phyloP scores from a whole-genome alignment of 306 rosid species.

The Dalbergia cochinchinensis region DNA sequence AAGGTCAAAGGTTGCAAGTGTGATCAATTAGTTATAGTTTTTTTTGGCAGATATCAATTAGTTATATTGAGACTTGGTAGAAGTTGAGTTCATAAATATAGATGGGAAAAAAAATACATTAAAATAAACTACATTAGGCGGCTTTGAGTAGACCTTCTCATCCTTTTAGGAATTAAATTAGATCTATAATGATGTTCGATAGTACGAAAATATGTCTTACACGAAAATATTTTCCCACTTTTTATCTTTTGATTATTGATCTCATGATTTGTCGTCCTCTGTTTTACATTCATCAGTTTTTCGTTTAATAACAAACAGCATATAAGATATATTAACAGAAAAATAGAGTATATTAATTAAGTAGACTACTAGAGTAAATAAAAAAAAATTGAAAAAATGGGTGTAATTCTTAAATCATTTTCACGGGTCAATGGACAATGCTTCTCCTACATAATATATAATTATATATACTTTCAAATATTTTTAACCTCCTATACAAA shows the following conservation, averaged over 20 bases:
- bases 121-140: neutral
- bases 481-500: neutral
- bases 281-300: too few relatives aligned
- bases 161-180: neutral
- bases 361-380: neutral
- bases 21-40: too few relatives aligned
- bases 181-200: too few relatives aligned
- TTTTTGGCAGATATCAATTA: too few relatives aligned
- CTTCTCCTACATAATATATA: neutral
- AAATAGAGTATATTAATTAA: neutral
- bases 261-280: too few relatives aligned
- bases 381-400: neutral
- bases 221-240: too few relatives aligned
- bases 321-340: neutral
- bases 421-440: neutral
- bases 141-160: neutral
- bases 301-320: too few relatives aligned
- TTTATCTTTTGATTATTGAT: too few relatives aligned
- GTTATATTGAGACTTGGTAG: neutral
- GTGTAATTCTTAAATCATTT: neutral
- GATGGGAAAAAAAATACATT: neutral
- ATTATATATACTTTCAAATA: neutral
- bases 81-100: neutral
- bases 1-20: constrained; percentile 25
- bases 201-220: too few relatives aligned